These are phyloP conservation scores for Coniochaeta ligniaria DNA, from an alignment of 2,329 filamentous ascomycete genomes.

Conservation along the genomic window DNA sequence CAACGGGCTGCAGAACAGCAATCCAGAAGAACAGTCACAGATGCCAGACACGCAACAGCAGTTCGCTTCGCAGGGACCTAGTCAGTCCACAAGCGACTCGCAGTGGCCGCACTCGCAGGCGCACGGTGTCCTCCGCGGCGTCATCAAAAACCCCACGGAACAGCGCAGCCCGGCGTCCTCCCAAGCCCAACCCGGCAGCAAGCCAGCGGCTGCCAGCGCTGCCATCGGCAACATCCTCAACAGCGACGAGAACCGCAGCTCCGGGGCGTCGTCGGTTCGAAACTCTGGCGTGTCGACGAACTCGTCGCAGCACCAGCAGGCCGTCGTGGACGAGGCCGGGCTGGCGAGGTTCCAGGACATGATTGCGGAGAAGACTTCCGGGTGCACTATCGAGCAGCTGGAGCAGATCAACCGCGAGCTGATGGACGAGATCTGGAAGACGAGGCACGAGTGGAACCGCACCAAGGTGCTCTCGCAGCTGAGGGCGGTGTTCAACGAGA, in stretches of 20 bases:
- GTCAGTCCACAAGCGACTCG: constrained; percentile 43
- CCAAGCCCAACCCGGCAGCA: constrained; percentile 29
- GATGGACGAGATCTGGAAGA: constrained; percentile 85
- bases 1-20: constrained; percentile 49
- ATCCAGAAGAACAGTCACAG: constrained; percentile 35
- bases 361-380: constrained; percentile 61
- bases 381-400: constrained; percentile 84
- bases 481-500: constrained; percentile 66
- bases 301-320: constrained; percentile 36
- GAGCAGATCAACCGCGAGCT: constrained; percentile 87
- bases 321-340: constrained; percentile 38
- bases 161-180: constrained; percentile 29
- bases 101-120: constrained; percentile 53
- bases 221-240: constrained; percentile 31
- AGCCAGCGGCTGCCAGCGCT: constrained; percentile 5
- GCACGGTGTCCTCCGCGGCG: constrained; percentile 35
- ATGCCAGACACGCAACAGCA: constrained; percentile 46
- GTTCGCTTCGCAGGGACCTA: constrained; percentile 20
- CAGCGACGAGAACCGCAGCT: constrained; percentile 24
- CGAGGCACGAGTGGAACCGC: constrained; percentile 76
- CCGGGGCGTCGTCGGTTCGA: constrained; percentile 12
- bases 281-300: constrained; percentile 23
- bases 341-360: constrained; percentile 53
- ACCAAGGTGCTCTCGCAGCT: constrained; percentile 55
- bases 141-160: constrained; percentile 11